Percentiles rank a stretch among this genome's conserved stretches.
Evolutionary conservation across 257 asterid species (phyloP).

Genomic region (Dorcoceras hygrometricum): DNA sequence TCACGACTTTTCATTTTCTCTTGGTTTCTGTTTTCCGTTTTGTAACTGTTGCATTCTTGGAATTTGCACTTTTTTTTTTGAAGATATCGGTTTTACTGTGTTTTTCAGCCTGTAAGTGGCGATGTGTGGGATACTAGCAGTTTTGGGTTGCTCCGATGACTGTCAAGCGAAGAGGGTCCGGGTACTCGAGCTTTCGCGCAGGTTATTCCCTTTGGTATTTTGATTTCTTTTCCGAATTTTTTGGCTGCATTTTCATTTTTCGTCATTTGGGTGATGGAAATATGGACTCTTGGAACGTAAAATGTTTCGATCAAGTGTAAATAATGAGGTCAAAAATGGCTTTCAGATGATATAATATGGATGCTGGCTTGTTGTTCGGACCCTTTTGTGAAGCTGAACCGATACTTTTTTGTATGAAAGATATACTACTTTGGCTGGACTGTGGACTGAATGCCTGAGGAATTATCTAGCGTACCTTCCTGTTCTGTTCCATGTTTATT

Average conservation of each 20-base stretch:
- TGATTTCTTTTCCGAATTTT: background rate
- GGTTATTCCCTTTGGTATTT: conserved; percentile 38
- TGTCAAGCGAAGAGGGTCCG: conserved; percentile 93
- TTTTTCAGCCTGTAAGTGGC: background rate
- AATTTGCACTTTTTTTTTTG: background rate
- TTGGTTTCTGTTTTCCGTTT: background rate
- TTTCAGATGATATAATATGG: too few relatives aligned
- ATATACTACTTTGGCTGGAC: too few relatives aligned
- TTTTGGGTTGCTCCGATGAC: conserved; percentile 83
- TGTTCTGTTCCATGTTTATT: too few relatives aligned
- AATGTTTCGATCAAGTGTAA: background rate
- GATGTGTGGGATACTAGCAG: conserved; percentile 95
- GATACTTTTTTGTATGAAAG: too few relatives aligned
- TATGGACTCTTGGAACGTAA: background rate
- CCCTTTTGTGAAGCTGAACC: too few relatives aligned
- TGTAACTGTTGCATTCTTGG: background rate
- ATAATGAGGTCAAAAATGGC: background rate
- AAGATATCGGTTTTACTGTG: background rate
- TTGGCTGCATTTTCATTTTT: background rate
- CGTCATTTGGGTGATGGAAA: background rate
- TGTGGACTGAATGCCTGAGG: too few relatives aligned
- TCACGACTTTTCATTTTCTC: background rate
- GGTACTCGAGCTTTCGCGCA: conserved; percentile 98
- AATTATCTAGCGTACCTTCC: too few relatives aligned
- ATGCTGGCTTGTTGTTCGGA: too few relatives aligned